phyloP scores from a whole-genome alignment of 495 filamentous ascomycete species.

The Astrothelium macrocarpum region DNA sequence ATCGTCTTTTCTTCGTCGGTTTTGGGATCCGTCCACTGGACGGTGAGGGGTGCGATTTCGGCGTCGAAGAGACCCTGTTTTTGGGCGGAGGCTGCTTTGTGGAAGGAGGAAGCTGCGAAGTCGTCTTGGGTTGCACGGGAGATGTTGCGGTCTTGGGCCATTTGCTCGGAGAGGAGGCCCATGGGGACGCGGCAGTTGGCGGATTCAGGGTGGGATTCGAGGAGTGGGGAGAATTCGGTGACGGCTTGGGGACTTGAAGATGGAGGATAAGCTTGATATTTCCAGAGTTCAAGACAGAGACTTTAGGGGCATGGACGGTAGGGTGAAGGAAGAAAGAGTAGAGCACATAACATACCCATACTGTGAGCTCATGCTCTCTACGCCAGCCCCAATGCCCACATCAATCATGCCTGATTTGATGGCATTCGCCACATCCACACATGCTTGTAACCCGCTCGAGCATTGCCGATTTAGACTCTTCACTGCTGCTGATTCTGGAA shows the following conservation, averaged over 20 bases:
- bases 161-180: constrained; percentile 87
- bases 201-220: constrained; percentile 72
- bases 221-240: constrained; percentile 85
- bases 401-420: constrained; percentile 89
- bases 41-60: constrained; percentile 80
- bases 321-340: not conserved
- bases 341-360: constrained; percentile 55
- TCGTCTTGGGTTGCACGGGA: constrained; percentile 62
- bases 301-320: not conserved
- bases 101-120: constrained; percentile 2
- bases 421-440: constrained; percentile 85
- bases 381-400: constrained; percentile 84
- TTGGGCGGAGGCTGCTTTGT: constrained; percentile 76
- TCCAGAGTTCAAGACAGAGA: too few relatives aligned
- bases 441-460: constrained; percentile 78
- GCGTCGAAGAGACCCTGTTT: constrained; percentile 81
- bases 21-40: constrained; percentile 82
- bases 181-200: constrained; percentile 97
- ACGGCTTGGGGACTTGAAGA: constrained; percentile 64
- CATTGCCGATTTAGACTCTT: constrained; percentile 88
- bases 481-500: constrained; percentile 73
- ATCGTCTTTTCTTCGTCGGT: constrained; percentile 76
- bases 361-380: constrained; percentile 93
- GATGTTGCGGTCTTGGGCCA: constrained; percentile 78
- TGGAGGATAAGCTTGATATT: too few relatives aligned